Evolutionary conservation across 106 monocot species (phyloP).

Genomic region (Alisma plantagoaquatica): DNA sequence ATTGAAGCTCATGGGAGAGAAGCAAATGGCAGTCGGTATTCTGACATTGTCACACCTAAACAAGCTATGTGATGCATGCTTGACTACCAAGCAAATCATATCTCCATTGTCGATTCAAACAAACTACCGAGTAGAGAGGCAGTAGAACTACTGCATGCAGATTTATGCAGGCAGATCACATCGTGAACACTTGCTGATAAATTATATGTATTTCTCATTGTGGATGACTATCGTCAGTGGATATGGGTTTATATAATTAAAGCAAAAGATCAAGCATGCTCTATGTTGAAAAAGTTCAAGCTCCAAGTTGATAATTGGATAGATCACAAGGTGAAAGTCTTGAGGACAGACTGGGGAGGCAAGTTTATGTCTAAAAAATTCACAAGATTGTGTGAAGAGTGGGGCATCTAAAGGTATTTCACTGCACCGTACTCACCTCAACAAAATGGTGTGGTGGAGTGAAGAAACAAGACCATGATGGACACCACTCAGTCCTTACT

Average conservation of each 20-base stretch:
- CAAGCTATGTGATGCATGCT: neutral
- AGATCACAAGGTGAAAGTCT: too few species aligned
- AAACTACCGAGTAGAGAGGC: constrained; percentile 4
- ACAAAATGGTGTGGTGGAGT: constrained; percentile 5
- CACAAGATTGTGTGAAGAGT: too few species aligned
- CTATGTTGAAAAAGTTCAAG: too few species aligned
- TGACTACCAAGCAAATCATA: constrained; percentile 1
- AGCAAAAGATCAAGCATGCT: constrained; percentile 2
- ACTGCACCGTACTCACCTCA: constrained; percentile 5
- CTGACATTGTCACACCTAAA: too few species aligned
- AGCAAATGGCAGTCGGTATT: constrained; percentile 2
- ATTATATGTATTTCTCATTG: constrained; percentile 4
- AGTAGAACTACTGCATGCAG: neutral
- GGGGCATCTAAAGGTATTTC: too few species aligned
- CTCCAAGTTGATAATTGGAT: too few species aligned
- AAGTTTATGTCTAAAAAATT: too few species aligned
- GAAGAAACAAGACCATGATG: constrained; percentile 5
- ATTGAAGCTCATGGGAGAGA: neutral
- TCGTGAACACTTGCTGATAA: neutral
- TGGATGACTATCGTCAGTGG: constrained; percentile 8
- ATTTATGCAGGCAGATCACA: too few species aligned
- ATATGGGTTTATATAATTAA: constrained; percentile 8
- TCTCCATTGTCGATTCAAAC: neutral
- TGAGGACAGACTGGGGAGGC: too few species aligned
- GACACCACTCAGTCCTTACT: constrained; percentile 1